phyloP scores from a whole-genome alignment of 2,329 filamentous ascomycete genomes.

The Penicillium olsonii region DNA sequence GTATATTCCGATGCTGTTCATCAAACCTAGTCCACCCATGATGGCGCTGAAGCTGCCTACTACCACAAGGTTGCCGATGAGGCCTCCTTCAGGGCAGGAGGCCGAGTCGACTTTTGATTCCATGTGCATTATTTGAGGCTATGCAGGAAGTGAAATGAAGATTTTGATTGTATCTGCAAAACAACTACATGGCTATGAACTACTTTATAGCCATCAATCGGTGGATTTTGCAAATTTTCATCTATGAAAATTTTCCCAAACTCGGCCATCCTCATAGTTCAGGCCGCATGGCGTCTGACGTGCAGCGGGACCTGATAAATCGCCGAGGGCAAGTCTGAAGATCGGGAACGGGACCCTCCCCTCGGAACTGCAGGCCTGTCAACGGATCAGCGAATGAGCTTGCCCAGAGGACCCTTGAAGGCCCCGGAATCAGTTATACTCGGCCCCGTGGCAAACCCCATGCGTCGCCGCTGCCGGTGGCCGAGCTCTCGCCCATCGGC shows the following conservation, averaged over 20 bases:
- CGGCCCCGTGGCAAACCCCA: not conserved
- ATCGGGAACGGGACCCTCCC: not conserved
- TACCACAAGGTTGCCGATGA: constrained; percentile 46
- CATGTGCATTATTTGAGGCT: constrained; percentile 13
- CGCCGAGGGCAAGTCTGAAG: not conserved
- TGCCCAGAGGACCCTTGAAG: not conserved
- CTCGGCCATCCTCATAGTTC: constrained; percentile 4
- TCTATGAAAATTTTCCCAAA: not conserved
- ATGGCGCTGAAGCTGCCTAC: constrained; percentile 45
- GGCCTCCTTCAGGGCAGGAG: constrained; percentile 44
- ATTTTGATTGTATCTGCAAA: not conserved
- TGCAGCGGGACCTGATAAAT: not conserved
- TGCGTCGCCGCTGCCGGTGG: not conserved
- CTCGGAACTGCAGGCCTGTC: not conserved
- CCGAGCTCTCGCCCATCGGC: not conserved
- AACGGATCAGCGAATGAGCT: not conserved
- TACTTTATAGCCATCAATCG: not conserved
- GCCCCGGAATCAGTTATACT: not conserved
- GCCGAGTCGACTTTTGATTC: constrained; percentile 12
- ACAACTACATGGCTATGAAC: not conserved
- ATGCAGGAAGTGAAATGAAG: not conserved
- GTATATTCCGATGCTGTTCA: constrained; percentile 43
- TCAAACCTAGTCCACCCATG: constrained; percentile 42
- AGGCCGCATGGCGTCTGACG: not conserved
- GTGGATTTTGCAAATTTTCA: not conserved